These are phyloP conservation scores for Talaromyces sp. DNA, from an alignment of 2,329 filamentous ascomycete genomes.

Conservation along the genomic window DNA sequence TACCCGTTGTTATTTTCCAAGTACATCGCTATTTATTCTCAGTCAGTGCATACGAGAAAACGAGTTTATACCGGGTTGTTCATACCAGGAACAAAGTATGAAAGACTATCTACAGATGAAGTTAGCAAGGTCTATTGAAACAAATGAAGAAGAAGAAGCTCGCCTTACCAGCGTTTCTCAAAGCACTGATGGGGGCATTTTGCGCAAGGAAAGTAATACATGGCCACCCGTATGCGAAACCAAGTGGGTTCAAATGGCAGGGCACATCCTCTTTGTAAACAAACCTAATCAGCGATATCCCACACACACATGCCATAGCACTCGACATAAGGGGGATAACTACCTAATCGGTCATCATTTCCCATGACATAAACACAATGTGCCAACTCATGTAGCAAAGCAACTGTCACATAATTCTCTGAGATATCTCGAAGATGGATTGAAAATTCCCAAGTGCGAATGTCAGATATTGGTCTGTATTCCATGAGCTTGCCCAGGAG, in stretches of 20 bases:
- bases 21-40: neutral
- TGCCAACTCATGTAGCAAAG: neutral
- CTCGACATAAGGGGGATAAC: neutral
- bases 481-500: neutral
- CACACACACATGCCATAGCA: neutral
- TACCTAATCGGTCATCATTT: neutral
- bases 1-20: neutral
- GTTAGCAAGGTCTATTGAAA: neutral
- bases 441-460: too few species aligned
- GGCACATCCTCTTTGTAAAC: neutral
- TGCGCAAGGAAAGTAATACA: neutral
- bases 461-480: rapidly evolving
- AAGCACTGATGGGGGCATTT: neutral
- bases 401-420: neutral
- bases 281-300: neutral
- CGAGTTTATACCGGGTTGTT: neutral
- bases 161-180: neutral
- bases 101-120: neutral
- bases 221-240: neutral
- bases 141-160: neutral
- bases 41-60: neutral
- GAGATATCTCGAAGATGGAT: too few species aligned
- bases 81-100: neutral
- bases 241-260: neutral
- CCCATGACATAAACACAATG: neutral